Base-by-base conservation (phyloP, 805 yeast genomes). In the Kodamaea leandrae region DNA sequence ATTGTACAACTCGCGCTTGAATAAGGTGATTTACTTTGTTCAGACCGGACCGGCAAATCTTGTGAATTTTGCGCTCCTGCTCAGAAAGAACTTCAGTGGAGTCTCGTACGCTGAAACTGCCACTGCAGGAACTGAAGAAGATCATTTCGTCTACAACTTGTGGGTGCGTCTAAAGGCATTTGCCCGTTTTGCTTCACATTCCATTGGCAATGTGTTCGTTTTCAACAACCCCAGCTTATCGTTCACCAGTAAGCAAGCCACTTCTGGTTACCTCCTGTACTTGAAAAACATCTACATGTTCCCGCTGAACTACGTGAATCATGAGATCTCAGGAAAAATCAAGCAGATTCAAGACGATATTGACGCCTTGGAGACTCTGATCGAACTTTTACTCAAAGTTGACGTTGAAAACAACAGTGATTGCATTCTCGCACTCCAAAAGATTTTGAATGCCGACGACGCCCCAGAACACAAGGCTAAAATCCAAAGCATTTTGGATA, bases 11-110 rank as follows among this genome's bases (percentile, higher is more conserved):
- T 63, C 69, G 5, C 32, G 51, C 6, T 39, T 49, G 33, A 45
- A 50, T 32, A 66, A 65, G 44, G 19, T 54, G 18, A 34, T 61
- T 9, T 69, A 64, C 47, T 61, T 62, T 7, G 43, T 68, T 2
- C 74, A 69, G 41, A 57, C 61, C 5, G 41, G 55, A 7, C 75
- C 75, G 1, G 30, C 49, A n/a, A 55, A 54, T 28, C 12, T 56
- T 4, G 55, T 46, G 37, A 42, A 45, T n/a, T 52, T 57, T 18
- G 43, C 40, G n/a, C 32, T 19, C 25, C 36, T 36, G 16, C 40
- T 52, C 13, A 35, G 38, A 24, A 43, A 33, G 29, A 36, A 33
- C 24, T 18, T 43, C 7, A 16, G 32, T 32, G 17, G 26, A 4
- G 38, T 47, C 5, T 17, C 32, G n/a, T 32, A 39, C 18, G 32